phyloP scores from a whole-genome alignment of 805 yeast genomes.

The Ogataea pini region DNA sequence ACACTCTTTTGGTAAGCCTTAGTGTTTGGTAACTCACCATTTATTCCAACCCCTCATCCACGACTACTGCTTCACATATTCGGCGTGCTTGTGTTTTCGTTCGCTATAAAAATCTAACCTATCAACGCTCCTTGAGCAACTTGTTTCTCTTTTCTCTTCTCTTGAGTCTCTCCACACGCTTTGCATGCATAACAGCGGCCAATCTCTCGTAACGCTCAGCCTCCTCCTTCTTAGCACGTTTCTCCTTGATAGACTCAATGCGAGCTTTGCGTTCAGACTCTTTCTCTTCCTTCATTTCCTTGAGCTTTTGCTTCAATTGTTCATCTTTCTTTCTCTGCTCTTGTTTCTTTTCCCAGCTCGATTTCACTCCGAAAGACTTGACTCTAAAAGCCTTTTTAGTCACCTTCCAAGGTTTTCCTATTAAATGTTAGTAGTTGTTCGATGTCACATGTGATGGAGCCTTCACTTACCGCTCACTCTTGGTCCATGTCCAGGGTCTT shows the following conservation, averaged over 20 bases:
- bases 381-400: constrained; percentile 69
- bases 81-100: background rate
- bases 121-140: constrained; percentile 85
- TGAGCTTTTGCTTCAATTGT: constrained; percentile 66
- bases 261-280: constrained; percentile 54
- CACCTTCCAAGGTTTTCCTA: constrained; percentile 72
- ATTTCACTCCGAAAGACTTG: constrained; percentile 57
- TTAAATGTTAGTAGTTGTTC: constrained; percentile 3
- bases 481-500: constrained; percentile 30
- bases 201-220: constrained; percentile 81
- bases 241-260: constrained; percentile 62
- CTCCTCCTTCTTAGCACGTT: constrained; percentile 81
- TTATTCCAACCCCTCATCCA: no score
- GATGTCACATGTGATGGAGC: background rate
- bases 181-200: constrained; percentile 86
- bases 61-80: no score
- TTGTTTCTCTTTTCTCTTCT: constrained; percentile 94
- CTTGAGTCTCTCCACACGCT: constrained; percentile 86
- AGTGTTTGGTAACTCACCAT: no score
- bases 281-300: constrained; percentile 78
- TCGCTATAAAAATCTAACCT: constrained; percentile 5
- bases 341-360: constrained; percentile 66
- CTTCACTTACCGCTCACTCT: constrained; percentile 34
- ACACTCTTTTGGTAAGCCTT: no score
- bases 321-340: constrained; percentile 65